Evolutionary conservation across 108 stramenopile species (phyloP).

Genomic region (Cyclotella sp.): DNA sequence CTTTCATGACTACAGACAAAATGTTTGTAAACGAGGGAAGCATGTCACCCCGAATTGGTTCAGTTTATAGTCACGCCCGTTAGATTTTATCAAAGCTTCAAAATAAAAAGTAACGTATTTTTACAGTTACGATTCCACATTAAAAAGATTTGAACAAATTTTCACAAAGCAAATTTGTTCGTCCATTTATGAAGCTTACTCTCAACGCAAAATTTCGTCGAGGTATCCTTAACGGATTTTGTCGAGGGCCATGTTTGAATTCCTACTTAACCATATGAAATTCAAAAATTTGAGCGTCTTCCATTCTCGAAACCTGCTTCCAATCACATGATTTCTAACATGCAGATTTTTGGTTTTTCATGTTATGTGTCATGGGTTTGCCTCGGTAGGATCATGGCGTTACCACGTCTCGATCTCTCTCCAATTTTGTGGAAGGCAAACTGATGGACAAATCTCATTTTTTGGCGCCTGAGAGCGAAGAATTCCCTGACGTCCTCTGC

Average conservation of each 20-base stretch:
- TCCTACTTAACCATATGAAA: background rate
- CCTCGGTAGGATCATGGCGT: background rate
- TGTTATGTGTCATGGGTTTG: background rate
- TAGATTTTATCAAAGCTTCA: background rate
- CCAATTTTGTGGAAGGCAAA: background rate
- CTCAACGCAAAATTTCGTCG: slow-evolving; percentile 3
- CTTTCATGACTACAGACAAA: no score
- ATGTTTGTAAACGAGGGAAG: no score
- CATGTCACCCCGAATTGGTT: no score
- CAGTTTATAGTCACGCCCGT: no score
- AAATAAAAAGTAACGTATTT: background rate
- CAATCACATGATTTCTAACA: background rate
- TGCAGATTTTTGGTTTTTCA: no score
- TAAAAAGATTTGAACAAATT: no score
- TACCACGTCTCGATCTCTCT: slow-evolving; percentile 2
- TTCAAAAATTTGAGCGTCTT: slow-evolving; percentile 9
- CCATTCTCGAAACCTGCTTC: slow-evolving; percentile 6
- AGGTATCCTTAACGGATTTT: slow-evolving; percentile 6
- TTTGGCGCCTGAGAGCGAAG: background rate
- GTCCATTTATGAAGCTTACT: background rate
- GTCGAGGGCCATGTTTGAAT: background rate
- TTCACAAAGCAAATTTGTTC: no score
- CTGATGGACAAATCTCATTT: background rate
- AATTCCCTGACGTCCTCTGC: background rate
- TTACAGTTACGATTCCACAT: no score